These are phyloP conservation scores for Saccharomycopsis synnaedendra DNA, from an alignment of 805 yeast species.

Conservation along the genomic window DNA sequence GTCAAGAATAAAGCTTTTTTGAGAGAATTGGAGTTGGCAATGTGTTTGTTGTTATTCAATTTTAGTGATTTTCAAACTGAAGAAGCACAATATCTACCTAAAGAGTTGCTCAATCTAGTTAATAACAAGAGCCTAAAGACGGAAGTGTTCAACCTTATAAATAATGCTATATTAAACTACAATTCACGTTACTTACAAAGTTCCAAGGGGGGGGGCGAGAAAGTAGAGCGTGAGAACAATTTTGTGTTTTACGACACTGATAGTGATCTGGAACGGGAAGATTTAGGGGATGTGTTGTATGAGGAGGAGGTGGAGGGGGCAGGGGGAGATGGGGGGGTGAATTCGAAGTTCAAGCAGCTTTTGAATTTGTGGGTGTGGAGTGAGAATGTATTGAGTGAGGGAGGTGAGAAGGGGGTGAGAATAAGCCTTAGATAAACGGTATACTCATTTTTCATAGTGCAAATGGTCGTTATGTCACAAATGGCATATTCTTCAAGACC, in stretches of 20 bases:
- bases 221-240: slow-evolving; percentile 1
- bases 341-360: slow-evolving; percentile 15
- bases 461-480: too few species aligned
- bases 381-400: slow-evolving; percentile 4
- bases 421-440: slow-evolving; percentile 1
- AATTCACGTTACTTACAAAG: slow-evolving; percentile 11
- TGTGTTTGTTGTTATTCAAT: slow-evolving; percentile 56
- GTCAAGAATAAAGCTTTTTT: slow-evolving; percentile 47
- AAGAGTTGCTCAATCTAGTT: slow-evolving; percentile 55
- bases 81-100: slow-evolving; percentile 49
- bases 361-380: slow-evolving; percentile 16
- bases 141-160: slow-evolving; percentile 15
- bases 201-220: neutral
- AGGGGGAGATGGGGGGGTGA: slow-evolving; percentile 6
- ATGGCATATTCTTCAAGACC: too few species aligned
- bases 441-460: neutral
- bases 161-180: slow-evolving; percentile 13
- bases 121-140: slow-evolving; percentile 47
- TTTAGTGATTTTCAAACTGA: slow-evolving; percentile 25
- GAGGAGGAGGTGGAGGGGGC: slow-evolving; percentile 2
- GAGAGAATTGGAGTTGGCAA: slow-evolving; percentile 67
- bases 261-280: slow-evolving; percentile 4
- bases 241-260: slow-evolving; percentile 11
- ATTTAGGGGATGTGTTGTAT: neutral
- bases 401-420: slow-evolving; percentile 2